Base-by-base conservation (phyloP, 2,329 filamentous ascomycete species). In the Beauveria varroae region DNA sequence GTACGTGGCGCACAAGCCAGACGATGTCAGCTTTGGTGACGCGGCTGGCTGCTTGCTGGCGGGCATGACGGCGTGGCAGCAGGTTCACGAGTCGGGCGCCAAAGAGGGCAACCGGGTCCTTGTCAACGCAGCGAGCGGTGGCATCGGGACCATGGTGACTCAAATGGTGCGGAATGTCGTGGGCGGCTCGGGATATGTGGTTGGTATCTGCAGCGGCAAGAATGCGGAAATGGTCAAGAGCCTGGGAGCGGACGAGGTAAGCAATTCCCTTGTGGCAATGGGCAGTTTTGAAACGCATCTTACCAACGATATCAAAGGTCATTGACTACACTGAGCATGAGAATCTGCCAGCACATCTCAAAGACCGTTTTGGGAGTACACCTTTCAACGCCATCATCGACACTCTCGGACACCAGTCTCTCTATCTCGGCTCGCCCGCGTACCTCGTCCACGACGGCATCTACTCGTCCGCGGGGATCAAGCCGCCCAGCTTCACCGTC, bases 51-150 rank as follows among this genome's bases (percentile, higher is more conserved):
- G 76, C 28, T 63, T 73, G n/a, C 68, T 77, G 34, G 71, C 75
- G 5, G 76, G 72, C 6, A 68, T 73, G 59, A 76, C 76, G 9
- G 76, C 77, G 20, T 63, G 74, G 57, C 71, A 74, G 46, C 66
- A 78, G 26, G 67, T 79, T 0, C 67, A 68, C 10, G 69, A 75
- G 22, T 76, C 77, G 3, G 73, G 69, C 1, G 69, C 73, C 62
- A 70, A 73, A 65, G 65, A 65, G 28, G 75, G 78, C 0, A 70
- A 75, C 43, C 68, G 73, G 2, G 76, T 81, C 41, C 65, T 83
- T 52, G 70, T 82, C 4, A 80, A 81, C 64, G 80, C 78, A 3
- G 81, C 78, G 22, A 81, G 79, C 64, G 80, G 80, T 0, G 80
- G 79, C 14, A 76, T 83, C 6, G 80, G 80, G 14, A 73, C 74